phyloP scores from a whole-genome alignment of 1,284 basidiomycete genomes.

The Phylloboletellus chloephorus region DNA sequence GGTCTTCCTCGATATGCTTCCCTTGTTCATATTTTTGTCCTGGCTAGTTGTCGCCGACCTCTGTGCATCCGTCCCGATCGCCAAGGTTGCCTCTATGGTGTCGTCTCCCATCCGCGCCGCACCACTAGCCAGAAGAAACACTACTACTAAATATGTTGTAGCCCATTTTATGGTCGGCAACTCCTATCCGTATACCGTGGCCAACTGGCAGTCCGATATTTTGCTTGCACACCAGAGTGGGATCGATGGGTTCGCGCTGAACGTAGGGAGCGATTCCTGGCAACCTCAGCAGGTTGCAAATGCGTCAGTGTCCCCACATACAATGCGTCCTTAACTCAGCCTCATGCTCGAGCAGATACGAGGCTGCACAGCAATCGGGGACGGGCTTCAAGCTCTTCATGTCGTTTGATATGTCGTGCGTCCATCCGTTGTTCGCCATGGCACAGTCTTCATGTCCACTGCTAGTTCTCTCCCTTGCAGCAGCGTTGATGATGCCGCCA shows the following conservation, averaged over 20 bases:
- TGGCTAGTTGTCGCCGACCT: slow-evolving; percentile 9
- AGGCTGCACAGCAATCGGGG: slow-evolving; percentile 50
- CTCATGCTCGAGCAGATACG: slow-evolving; percentile 31
- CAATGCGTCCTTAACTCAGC: slow-evolving; percentile 1
- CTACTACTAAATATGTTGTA: slow-evolving; percentile 48
- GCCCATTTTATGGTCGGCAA: slow-evolving; percentile 70
- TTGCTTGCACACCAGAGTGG: slow-evolving; percentile 50
- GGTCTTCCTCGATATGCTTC: slow-evolving; percentile 16
- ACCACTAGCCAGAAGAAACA: slow-evolving; percentile 13
- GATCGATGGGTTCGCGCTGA: slow-evolving; percentile 65
- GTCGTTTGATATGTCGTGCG: slow-evolving; percentile 74
- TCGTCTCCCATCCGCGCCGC: slow-evolving; percentile 3
- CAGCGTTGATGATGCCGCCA: slow-evolving; percentile 46
- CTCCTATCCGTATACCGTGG: slow-evolving; percentile 53
- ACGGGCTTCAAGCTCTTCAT: slow-evolving; percentile 73
- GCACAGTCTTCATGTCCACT: slow-evolving; percentile 4
- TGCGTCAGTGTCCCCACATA: slow-evolving; percentile 45
- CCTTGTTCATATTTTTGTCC: slow-evolving; percentile 14
- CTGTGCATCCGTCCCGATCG: slow-evolving; percentile 17
- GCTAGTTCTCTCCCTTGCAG: slow-evolving; percentile 53
- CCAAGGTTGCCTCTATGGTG: slow-evolving; percentile 1
- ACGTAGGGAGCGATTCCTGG: slow-evolving; percentile 64
- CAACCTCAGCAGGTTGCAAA: slow-evolving; percentile 56
- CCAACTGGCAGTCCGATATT: slow-evolving; percentile 57
- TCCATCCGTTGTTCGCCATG: slow-evolving; percentile 7